Base-by-base conservation (phyloP, 1,139 yeast species). In the Spathaspora jeffriesii region DNA sequence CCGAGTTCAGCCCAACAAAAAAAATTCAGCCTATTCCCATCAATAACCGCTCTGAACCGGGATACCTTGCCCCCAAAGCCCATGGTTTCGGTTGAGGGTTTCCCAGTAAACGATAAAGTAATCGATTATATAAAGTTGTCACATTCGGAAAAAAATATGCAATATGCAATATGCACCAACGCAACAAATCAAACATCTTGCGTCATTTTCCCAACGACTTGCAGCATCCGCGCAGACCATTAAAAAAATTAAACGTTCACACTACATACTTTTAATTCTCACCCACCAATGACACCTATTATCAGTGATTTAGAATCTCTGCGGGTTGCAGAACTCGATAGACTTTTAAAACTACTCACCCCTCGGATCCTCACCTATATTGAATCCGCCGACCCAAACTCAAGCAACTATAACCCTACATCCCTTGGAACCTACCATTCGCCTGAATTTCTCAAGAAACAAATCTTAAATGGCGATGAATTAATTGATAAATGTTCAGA, bases 361-460 rank as follows among this genome's bases (percentile, higher is more conserved):
- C 80, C 79, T 4, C 66, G 65, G 44, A 61, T 75, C 30, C 53
- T 75, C 14, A 63, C 65, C 11, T 72, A 70, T 54, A 62, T 75
- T 21, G 64, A 63, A 13, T 57, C 63, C 38, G 65, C 76, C 1
- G 77, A 73, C 47, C 69, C 71, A 11, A 50, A 52, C 28, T 62
- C 70, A 5, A 23, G 49, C 5, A 51, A 53, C 14, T 73, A 65
- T 52, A 58, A 63, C 27, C 44, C 53, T 2, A 61, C 55, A 40
- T 68, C 78, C 2, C 58, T 75, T 22, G 79, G 79, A 2, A 62
- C 60, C 15, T 75, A 71, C 59, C 68, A 70, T 47, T 65, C 67
- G 23, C 79, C 79, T 2, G 51, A 52, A 13, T 59, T 57, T 18
- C 61, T 75, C 49, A 73, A 72, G 47, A 40, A 54, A 10, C 50